Evolutionary conservation across 257 asterid species (phyloP).

Genomic region (Paulownia fortunei): DNA sequence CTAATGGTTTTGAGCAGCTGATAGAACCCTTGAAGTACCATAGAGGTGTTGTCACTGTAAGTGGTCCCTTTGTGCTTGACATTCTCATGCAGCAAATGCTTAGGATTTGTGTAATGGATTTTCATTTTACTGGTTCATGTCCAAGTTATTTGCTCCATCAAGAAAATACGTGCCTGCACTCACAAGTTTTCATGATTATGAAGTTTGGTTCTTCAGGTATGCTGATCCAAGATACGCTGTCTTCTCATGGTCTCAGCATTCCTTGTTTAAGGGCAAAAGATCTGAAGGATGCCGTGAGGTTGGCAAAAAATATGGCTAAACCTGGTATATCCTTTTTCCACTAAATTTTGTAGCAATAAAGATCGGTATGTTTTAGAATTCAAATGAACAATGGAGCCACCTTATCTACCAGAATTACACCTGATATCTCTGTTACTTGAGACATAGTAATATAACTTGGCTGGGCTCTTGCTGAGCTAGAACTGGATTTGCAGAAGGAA

Average conservation of each 20-base stretch:
- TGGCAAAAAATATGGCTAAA: conserved; percentile 42
- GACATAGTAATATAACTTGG: too few species aligned
- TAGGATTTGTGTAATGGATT: neutral
- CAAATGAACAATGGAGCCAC: neutral
- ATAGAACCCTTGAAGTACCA: conserved; percentile 40
- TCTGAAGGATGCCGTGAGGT: conserved; percentile 36
- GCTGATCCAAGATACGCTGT: conserved; percentile 40
- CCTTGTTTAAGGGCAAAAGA: conserved; percentile 41
- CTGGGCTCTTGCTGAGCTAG: too few species aligned
- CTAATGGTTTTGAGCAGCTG: conserved; percentile 45
- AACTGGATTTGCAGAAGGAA: too few species aligned
- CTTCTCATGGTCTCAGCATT: conserved; percentile 37
- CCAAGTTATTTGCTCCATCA: neutral
- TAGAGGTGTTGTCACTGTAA: conserved; percentile 46
- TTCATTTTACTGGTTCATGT: neutral
- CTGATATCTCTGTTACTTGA: too few species aligned
- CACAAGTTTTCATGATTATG: neutral
- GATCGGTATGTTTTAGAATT: neutral
- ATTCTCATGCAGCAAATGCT: neutral
- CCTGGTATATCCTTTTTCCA: conserved; percentile 21
- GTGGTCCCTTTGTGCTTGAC: conserved; percentile 4
- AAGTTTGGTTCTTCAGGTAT: conserved; percentile 50
- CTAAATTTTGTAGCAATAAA: neutral
- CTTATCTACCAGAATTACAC: too few species aligned
- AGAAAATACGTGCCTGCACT: neutral